Conservation (phyloP, 2,329 filamentous ascomycete genomes). For the Diatrype stigma region DNA sequence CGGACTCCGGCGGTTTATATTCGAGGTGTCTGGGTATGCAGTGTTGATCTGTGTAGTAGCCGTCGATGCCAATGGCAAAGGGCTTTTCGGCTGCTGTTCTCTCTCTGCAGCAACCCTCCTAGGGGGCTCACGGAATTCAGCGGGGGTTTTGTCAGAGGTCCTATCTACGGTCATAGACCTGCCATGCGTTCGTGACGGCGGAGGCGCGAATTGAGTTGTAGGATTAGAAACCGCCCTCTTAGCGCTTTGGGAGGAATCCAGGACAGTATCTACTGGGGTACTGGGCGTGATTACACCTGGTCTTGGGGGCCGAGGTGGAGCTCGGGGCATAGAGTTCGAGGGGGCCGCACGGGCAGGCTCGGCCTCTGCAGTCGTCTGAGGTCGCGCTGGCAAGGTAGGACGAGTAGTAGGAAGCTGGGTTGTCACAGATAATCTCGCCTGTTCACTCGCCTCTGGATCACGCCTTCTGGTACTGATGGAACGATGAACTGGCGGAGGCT, state of each 20-base stretch:
- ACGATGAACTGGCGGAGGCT: slow-evolving; percentile 52
- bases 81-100: slow-evolving; percentile 11
- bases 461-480: slow-evolving; percentile 40
- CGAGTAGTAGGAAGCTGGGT: slow-evolving; percentile 42
- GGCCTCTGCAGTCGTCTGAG: slow-evolving; percentile 33
- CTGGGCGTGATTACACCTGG: slow-evolving; percentile 22
- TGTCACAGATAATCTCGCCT: slow-evolving; percentile 31
- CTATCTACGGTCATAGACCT: slow-evolving; percentile 49
- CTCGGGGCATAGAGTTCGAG: slow-evolving; percentile 26
- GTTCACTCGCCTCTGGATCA: slow-evolving; percentile 39
- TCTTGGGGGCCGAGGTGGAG: slow-evolving; percentile 43
- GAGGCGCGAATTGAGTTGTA: slow-evolving; percentile 37
- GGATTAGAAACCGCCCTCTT: slow-evolving; percentile 45
- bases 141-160: slow-evolving; percentile 33
- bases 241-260: slow-evolving; percentile 19
- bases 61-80: slow-evolving; percentile 17
- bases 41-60: slow-evolving; percentile 46
- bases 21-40: slow-evolving; percentile 79
- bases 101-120: slow-evolving; percentile 16
- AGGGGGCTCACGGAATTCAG: slow-evolving; percentile 33
- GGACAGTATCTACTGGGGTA: slow-evolving; percentile 12
- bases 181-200: slow-evolving; percentile 39
- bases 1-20: slow-evolving; percentile 79
- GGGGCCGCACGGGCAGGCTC: slow-evolving; percentile 22
- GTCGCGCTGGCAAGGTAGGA: slow-evolving; percentile 48